These are phyloP conservation scores for Larix kaempferi DNA, from an alignment of 75 land plant species.

Conservation along the genomic window DNA sequence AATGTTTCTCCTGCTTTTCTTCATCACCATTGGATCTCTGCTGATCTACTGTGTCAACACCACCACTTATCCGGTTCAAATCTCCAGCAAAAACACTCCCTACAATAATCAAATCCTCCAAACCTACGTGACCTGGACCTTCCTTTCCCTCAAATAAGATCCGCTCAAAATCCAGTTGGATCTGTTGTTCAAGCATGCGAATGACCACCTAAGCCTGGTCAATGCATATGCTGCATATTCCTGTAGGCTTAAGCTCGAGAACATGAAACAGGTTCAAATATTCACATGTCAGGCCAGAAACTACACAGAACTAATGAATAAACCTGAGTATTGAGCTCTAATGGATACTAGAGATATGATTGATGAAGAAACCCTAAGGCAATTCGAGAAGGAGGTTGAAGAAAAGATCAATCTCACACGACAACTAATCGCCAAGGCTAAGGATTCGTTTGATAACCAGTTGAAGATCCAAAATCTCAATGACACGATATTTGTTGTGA, in stretches of 20 bases:
- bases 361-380: too few relatives aligned
- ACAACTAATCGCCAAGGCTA: too few relatives aligned
- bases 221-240: too few relatives aligned
- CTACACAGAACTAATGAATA: slow-evolving; percentile 41
- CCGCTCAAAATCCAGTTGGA: slow-evolving; percentile 54
- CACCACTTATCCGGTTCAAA: neutral
- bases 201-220: too few relatives aligned
- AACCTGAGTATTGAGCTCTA: slow-evolving; percentile 28
- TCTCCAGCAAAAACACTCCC: slow-evolving; percentile 6
- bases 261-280: slow-evolving; percentile 51
- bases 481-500: too few relatives aligned
- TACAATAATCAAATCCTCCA: too few relatives aligned
- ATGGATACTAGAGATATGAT: slow-evolving; percentile 15
- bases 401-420: slow-evolving; percentile 31
- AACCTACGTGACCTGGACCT: slow-evolving; percentile 44
- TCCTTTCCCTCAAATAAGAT: slow-evolving; percentile 56
- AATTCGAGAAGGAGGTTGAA: too few relatives aligned
- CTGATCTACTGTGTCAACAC: too few relatives aligned
- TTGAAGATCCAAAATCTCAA: too few relatives aligned
- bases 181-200: slow-evolving; percentile 23
- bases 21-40: too few relatives aligned
- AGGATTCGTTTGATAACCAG: slow-evolving; percentile 89
- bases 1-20: too few relatives aligned
- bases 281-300: slow-evolving; percentile 53
- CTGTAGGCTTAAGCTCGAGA: slow-evolving; percentile 72